phyloP scores from a whole-genome alignment of 352 stramenopile species.

The Phytopythium ostracodes region DNA sequence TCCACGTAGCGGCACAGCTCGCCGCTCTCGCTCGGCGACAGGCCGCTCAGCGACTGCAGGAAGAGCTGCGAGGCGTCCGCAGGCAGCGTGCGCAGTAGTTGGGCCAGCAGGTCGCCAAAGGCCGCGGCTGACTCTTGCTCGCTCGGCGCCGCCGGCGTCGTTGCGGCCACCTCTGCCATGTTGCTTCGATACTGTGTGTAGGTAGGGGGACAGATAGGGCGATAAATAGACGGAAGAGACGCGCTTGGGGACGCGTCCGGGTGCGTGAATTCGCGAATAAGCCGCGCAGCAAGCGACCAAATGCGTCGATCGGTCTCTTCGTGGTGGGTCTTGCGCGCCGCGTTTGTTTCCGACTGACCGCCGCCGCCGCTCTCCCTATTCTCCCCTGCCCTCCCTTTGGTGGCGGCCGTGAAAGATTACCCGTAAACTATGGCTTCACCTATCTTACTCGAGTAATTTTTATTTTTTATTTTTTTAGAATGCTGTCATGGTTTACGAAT shows the following conservation, averaged over 20 bases:
- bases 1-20: constrained; percentile 76
- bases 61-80: constrained; percentile 66
- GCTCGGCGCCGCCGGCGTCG: constrained; percentile 10
- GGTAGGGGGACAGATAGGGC: too few species aligned
- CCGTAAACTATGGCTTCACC: too few species aligned
- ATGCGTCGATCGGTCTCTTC: too few species aligned
- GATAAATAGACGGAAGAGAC: too few species aligned
- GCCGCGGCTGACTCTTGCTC: constrained; percentile 4
- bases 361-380: too few species aligned
- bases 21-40: constrained; percentile 66
- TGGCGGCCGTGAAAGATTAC: too few species aligned
- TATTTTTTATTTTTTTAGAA: too few species aligned
- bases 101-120: constrained; percentile 75
- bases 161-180: constrained; percentile 1
- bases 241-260: not conserved
- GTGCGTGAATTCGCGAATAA: not conserved
- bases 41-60: constrained; percentile 66
- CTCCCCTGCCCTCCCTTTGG: not conserved
- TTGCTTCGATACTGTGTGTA: not conserved
- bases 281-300: not conserved
- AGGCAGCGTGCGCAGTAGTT: constrained; percentile 72
- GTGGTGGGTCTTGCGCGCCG: too few species aligned
- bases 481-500: too few species aligned
- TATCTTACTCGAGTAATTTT: too few species aligned
- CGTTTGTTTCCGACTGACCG: not conserved